Conservation (phyloP, 495 filamentous ascomycete species). For the Ascodesmis nigricans region DNA sequence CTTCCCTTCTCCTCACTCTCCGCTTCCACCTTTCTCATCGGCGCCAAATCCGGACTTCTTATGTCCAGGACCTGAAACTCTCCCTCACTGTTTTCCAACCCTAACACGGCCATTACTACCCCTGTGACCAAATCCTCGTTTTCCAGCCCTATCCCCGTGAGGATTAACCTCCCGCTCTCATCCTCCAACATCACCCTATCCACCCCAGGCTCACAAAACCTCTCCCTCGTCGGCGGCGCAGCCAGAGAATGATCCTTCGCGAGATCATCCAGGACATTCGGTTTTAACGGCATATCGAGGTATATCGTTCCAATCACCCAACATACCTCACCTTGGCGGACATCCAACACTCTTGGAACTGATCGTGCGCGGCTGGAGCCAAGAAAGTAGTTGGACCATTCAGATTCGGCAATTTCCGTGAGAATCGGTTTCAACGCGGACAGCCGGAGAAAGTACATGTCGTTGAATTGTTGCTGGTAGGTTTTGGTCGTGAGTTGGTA, state of each 20-base stretch:
- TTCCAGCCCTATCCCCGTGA: constrained; percentile 45
- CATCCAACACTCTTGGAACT: constrained; percentile 77
- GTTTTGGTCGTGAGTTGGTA: too few species aligned
- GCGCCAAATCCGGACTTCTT: constrained; percentile 63
- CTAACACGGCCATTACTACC: constrained; percentile 72
- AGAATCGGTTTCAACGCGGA: constrained; percentile 69
- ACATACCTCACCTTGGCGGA: constrained; percentile 77
- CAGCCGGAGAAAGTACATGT: constrained; percentile 89
- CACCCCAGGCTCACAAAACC: constrained; percentile 40
- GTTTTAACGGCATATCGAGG: constrained; percentile 92
- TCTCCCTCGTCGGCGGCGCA: constrained; percentile 55
- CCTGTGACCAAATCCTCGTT: constrained; percentile 63
- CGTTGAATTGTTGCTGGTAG: constrained; percentile 88
- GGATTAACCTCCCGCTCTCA: constrained; percentile 72
- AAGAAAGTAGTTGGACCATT: constrained; percentile 49
- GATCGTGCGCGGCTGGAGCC: constrained; percentile 38
- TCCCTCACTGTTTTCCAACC: constrained; percentile 76
- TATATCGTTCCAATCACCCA: constrained; percentile 91
- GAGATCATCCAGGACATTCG: constrained; percentile 88
- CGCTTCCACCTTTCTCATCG: constrained; percentile 35
- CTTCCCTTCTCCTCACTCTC: constrained; percentile 26
- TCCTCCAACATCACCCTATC: constrained; percentile 79
- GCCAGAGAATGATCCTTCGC: constrained; percentile 83
- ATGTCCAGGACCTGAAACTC: constrained; percentile 84
- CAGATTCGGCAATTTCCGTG: constrained; percentile 45